These are phyloP conservation scores for Alectoria sarmentosa DNA, from an alignment of 495 filamentous ascomycete species.

Conservation along the genomic window DNA sequence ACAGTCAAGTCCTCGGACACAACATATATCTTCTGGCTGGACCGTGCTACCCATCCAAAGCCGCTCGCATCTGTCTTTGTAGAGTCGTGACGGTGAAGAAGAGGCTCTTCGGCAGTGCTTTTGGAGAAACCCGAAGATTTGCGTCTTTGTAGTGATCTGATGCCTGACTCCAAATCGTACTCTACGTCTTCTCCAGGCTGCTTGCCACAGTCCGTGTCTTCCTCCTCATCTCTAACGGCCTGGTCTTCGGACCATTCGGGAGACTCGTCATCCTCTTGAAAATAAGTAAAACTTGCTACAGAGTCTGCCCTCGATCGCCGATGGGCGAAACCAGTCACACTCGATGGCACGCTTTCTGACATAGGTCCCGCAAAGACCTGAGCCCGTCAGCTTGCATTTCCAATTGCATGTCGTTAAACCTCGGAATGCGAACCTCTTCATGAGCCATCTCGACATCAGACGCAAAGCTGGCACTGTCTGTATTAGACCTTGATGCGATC, in stretches of 20 bases:
- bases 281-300: slow-evolving; percentile 83
- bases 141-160: slow-evolving; percentile 35
- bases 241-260: slow-evolving; percentile 46
- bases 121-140: slow-evolving; percentile 50
- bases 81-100: slow-evolving; percentile 60
- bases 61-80: slow-evolving; percentile 48
- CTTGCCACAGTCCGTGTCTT: slow-evolving; percentile 43
- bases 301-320: slow-evolving; percentile 69
- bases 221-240: slow-evolving; percentile 43
- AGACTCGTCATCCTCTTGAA: slow-evolving; percentile 53
- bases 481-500: slow-evolving; percentile 2
- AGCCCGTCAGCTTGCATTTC: slow-evolving; percentile 12
- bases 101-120: slow-evolving; percentile 59
- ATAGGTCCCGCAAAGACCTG: slow-evolving; percentile 90
- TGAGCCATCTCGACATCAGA: slow-evolving; percentile 99
- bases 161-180: slow-evolving; percentile 31
- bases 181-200: slow-evolving; percentile 35
- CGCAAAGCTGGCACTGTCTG: slow-evolving; percentile 61
- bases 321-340: slow-evolving; percentile 79
- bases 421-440: slow-evolving; percentile 59
- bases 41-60: slow-evolving; percentile 47
- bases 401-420: neutral
- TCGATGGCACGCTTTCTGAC: slow-evolving; percentile 90
- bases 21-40: slow-evolving; percentile 87
- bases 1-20: slow-evolving; percentile 88